phyloP scores from a whole-genome alignment of 2,329 filamentous ascomycete species.

The Cordyceps militaris region DNA sequence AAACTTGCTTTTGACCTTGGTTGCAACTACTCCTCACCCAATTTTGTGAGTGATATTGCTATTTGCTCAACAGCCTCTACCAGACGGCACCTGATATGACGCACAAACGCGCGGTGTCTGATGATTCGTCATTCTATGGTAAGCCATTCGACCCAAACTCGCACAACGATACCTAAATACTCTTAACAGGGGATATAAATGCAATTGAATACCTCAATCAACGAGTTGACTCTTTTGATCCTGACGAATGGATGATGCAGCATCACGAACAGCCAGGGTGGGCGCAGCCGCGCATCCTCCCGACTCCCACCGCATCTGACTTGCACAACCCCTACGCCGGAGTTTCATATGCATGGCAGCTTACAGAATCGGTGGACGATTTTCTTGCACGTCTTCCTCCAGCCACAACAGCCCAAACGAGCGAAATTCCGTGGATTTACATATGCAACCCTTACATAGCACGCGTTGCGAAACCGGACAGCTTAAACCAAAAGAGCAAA shows the following conservation, averaged over 20 bases:
- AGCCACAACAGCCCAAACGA: constrained; percentile 44
- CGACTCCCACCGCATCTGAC: constrained; percentile 20
- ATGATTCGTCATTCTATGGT: constrained; percentile 7
- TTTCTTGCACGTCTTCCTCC: constrained; percentile 67
- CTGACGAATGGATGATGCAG: constrained; percentile 35
- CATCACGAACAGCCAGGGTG: constrained; percentile 22
- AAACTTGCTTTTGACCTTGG: background rate
- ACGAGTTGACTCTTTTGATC: constrained; percentile 45
- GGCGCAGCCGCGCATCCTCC: constrained; percentile 18
- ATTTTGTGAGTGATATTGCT: background rate
- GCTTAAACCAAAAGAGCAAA: constrained; percentile 30
- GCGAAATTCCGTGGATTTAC: constrained; percentile 61
- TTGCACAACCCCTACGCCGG: constrained; percentile 56
- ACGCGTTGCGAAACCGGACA: constrained; percentile 26
- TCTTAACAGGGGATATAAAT: constrained; percentile 45
- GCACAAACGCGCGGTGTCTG: background rate
- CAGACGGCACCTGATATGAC: background rate
- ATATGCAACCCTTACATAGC: constrained; percentile 56
- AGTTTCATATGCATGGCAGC: constrained; percentile 50
- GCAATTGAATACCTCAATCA: constrained; percentile 40
- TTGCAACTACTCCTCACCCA: background rate
- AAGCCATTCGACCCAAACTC: background rate
- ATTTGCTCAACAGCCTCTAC: background rate
- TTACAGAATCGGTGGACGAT: constrained; percentile 53
- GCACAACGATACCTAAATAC: background rate